These are phyloP conservation scores for Epichloe scottii DNA, from an alignment of 2,329 filamentous ascomycete species.

Conservation along the genomic window DNA sequence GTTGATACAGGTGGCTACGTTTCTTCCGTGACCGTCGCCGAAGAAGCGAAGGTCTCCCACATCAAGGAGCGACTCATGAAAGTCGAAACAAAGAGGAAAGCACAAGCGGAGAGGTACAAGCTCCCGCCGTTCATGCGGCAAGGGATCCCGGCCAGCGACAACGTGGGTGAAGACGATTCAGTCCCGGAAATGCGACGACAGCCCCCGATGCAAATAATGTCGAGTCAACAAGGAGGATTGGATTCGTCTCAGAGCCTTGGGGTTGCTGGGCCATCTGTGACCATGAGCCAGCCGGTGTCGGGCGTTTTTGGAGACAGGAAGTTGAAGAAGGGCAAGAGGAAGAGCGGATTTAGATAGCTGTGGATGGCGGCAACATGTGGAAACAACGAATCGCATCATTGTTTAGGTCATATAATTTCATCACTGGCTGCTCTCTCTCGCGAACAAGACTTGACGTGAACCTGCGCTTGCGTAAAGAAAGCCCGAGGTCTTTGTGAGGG, in stretches of 20 bases:
- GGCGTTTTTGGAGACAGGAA: conserved; percentile 34
- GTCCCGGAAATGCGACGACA: conserved; percentile 9
- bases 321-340: conserved; percentile 32
- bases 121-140: conserved; percentile 17
- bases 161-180: conserved; percentile 4
- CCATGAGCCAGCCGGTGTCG: conserved; percentile 34
- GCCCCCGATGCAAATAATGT: conserved; percentile 19
- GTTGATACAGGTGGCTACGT: conserved; percentile 22
- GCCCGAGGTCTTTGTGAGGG: too few species aligned
- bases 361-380: neutral
- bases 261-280: conserved; percentile 16
- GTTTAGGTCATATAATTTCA: too few species aligned
- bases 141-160: conserved; percentile 8
- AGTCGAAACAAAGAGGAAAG: conserved; percentile 21
- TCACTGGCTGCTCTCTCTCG: too few species aligned
- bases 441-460: too few species aligned
- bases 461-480: too few species aligned
- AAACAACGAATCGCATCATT: too few species aligned
- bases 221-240: conserved; percentile 21
- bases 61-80: conserved; percentile 21
- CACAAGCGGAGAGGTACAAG: conserved; percentile 22
- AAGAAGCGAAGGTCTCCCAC: conserved; percentile 22
- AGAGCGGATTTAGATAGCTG: conserved; percentile 26
- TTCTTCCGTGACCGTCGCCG: conserved; percentile 25
- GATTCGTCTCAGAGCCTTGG: conserved; percentile 23